Base-by-base conservation (phyloP, 1,284 basidiomycete species). In the Marasmius sp. region DNA sequence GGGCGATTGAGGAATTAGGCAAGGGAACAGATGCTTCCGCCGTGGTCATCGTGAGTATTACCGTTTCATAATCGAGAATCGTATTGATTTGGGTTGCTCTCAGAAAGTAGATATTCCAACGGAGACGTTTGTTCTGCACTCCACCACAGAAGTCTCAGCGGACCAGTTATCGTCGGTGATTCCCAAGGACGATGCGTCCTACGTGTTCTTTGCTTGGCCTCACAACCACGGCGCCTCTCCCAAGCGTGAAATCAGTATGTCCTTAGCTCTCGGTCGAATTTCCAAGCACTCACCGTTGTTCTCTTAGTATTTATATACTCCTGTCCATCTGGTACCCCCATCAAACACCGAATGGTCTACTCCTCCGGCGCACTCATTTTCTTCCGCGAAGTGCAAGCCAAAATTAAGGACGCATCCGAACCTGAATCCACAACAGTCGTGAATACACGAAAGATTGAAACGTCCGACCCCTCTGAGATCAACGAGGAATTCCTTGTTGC, bases 261-360 rank as follows among this genome's bases (percentile, higher is more conserved):
- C 22, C 9, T 50, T 22, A 4, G 5, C 27, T 27, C 27, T 27
- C 20, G 43, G 45, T 36, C 36, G 14, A 33, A 33, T 10, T 12
- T 57, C 48, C 8, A 16, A 52, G 27, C 57, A 41, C 45, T n/a
- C 3, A 7, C 38, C 52, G 7, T 18, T 38, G 51, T 27, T 57
- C 36, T 33, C 16, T 18, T 64, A 93, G 88, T 92, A 45, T 94
- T 94, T 74, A 91, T 96, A 63, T 97, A 97, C 75, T 91, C 90
- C 39, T 96, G 94, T 72, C 94, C 94, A 0, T 83, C 87, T 1
- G 72, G 76, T 11, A 93, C 91, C 1, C 89, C 92, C 1, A 83
- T 96, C 74, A 93, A 92, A 71, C 81, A 87, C 66, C 85, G 94
- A 57, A 94, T 97, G 92, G 71, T 96, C 43, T 96, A 95, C 74